Evolutionary conservation across 2,329 filamentous ascomycete genomes (phyloP).

Genomic region (Nemania sp.): DNA sequence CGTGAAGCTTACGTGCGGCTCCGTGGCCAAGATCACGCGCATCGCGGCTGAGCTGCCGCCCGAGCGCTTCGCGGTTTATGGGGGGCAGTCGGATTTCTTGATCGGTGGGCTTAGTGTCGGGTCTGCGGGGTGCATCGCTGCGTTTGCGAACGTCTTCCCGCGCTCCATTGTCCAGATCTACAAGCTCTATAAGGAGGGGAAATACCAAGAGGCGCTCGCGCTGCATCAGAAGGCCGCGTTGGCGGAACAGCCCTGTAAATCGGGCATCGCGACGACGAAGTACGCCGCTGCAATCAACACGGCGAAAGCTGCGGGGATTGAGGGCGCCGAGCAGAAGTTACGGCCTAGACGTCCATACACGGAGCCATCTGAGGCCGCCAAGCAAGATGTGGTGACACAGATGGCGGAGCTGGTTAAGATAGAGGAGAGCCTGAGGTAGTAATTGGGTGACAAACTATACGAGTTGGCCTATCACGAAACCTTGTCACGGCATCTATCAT

Average conservation of each 20-base stretch:
- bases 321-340: constrained; percentile 68
- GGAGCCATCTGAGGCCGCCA: constrained; percentile 58
- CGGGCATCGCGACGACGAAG: constrained; percentile 75
- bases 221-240: constrained; percentile 72
- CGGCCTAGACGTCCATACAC: constrained; percentile 72
- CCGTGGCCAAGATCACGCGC: constrained; percentile 70
- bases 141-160: constrained; percentile 72
- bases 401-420: constrained; percentile 54
- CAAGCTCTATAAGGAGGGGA: constrained; percentile 69
- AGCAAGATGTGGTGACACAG: constrained; percentile 55
- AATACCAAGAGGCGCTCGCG: constrained; percentile 67
- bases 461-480: constrained; percentile 23
- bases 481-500: constrained; percentile 4
- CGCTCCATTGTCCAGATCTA: constrained; percentile 69
- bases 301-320: constrained; percentile 69
- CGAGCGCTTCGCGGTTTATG: constrained; percentile 73
- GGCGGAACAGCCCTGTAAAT: constrained; percentile 74
- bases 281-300: constrained; percentile 73
- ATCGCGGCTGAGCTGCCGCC: constrained; percentile 63
- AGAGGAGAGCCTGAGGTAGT: constrained; percentile 45
- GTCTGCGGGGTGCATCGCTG: constrained; percentile 70
- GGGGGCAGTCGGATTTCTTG: constrained; percentile 79
- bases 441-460: neutral
- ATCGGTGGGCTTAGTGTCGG: constrained; percentile 70
- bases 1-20: constrained; percentile 74